A percentile compares a stretch with the other conserved stretches of the same genome.
phyloP scores from a whole-genome alignment of 345 rosid species.

The Combretum micranthum region DNA sequence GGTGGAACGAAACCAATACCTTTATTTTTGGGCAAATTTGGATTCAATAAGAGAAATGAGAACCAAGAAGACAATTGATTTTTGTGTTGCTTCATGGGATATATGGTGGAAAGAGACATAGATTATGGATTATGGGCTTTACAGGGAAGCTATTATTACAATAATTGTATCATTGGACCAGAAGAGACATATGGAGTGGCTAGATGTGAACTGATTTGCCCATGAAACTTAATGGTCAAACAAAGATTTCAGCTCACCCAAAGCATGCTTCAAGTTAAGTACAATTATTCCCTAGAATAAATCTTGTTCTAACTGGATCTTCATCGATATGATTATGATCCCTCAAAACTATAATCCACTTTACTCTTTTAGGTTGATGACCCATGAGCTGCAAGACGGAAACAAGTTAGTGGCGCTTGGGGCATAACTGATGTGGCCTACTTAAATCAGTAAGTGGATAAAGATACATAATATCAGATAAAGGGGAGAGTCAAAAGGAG shows the following conservation, averaged over 20 bases:
- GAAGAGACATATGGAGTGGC: slow-evolving; percentile 28
- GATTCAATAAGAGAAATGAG: slow-evolving; percentile 24
- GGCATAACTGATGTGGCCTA: too few relatives aligned
- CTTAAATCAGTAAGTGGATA: too few relatives aligned
- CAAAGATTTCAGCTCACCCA: slow-evolving; percentile 14
- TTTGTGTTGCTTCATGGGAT: slow-evolving; percentile 28
- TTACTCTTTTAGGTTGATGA: too few relatives aligned
- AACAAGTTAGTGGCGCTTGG: too few relatives aligned
- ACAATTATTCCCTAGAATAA: too few relatives aligned
- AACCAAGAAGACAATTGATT: slow-evolving; percentile 27
- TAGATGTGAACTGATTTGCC: slow-evolving; percentile 21
- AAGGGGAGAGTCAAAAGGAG: too few relatives aligned
- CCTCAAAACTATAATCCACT: too few relatives aligned
- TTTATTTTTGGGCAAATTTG: slow-evolving; percentile 35
- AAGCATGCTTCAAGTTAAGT: neutral
- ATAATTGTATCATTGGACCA: slow-evolving; percentile 15
- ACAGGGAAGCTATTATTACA: slow-evolving; percentile 32
- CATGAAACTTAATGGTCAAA: slow-evolving; percentile 18
- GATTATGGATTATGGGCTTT: slow-evolving; percentile 40
- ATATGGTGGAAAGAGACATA: slow-evolving; percentile 29
- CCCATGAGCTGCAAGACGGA: too few relatives aligned
- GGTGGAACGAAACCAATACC: slow-evolving; percentile 14
- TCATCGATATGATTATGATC: too few relatives aligned
- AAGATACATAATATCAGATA: too few relatives aligned
- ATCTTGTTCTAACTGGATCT: too few relatives aligned